Evolutionary conservation across 2,329 filamentous ascomycete species (phyloP), one percentile per base, ranked within the genome.

Genomic region (Aspergillus neoniger): DNA sequence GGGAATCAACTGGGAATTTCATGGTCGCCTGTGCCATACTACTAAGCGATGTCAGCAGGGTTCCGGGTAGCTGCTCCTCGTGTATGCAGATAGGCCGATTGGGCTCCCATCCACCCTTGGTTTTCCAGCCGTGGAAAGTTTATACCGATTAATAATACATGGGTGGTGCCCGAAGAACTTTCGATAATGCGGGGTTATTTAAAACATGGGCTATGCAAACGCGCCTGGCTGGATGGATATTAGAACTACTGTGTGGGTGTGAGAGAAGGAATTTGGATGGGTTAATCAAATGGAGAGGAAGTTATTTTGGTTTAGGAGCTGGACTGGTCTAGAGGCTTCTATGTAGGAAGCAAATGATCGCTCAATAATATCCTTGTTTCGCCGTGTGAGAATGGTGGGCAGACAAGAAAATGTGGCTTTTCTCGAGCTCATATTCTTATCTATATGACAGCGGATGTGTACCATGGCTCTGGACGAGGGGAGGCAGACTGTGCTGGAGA

Each of bases 1-100:
- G n/a, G 10, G 47, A 14, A 30, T 50, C 47, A 28, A 30, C n/a
- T 12, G 15, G 25, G 17, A 12, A 32, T 50, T 12, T 30, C 25
- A 32, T 32, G 47, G 15, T 4, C 25, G 25, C 47, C 47, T 50
- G 47, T 50, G 47, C 25, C 9, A 14, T 28, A 14, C 12, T 15
- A 50, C 47, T 50, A 50, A 50, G 25, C 47, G 25, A 30, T 50
- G 25, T 50, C 47, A 32, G 47, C 47, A 50, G 47, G 47, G 25
- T 49, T 50, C 47, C 47, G 47, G 47, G n/a, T 50, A 30, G 25
- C n/a, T 44, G 23, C 47, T 32, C 25, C 25, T 30, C 47, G 47
- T 50, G 25, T 50, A 50, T 50, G 47, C 47, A 30, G 25, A 15
- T 10, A 17, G 47, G 47, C 47, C 15, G 47, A 50, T 50, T 49